phyloP scores from a whole-genome alignment of 2,329 filamentous ascomycete genomes.

The Venturia pyrina region DNA sequence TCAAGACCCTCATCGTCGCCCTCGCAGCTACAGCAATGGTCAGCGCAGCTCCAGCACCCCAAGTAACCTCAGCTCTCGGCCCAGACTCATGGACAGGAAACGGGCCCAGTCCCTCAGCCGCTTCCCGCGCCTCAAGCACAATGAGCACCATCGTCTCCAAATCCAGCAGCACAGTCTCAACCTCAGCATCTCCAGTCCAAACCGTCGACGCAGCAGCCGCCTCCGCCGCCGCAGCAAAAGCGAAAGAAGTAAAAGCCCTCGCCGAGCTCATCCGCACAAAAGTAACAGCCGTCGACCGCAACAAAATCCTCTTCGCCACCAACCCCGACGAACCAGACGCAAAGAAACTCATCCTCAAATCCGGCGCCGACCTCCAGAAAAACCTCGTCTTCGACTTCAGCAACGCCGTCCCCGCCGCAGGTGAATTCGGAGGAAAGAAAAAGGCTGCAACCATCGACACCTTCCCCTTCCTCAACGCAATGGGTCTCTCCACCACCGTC shows the following conservation, averaged over 20 bases:
- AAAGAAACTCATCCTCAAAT: conserved; percentile 18
- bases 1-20: conserved; percentile 10
- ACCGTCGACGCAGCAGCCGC: conserved; percentile 9
- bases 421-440: conserved; percentile 15
- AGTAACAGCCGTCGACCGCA: conserved; percentile 28
- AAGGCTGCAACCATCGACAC: conserved; percentile 24
- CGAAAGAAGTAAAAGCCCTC: conserved; percentile 19
- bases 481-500: conserved; percentile 29
- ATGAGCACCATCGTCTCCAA: conserved; percentile 6
- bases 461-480: conserved; percentile 30
- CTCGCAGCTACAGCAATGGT: conserved; percentile 8
- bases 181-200: conserved; percentile 9
- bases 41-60: conserved; percentile 7
- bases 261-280: conserved; percentile 20
- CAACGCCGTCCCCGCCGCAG: conserved; percentile 24
- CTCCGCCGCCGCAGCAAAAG: conserved; percentile 13
- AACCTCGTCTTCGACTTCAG: conserved; percentile 55
- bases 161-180: conserved; percentile 13
- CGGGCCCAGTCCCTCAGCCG: background rate
- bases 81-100: conserved; percentile 5
- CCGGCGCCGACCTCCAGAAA: conserved; percentile 22
- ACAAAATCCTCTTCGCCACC: conserved; percentile 25
- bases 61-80: background rate
- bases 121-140: conserved; percentile 7
- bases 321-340: conserved; percentile 16